Base-by-base conservation (phyloP, 2,329 filamentous ascomycete genomes). In the Colletotrichum sp. region DNA sequence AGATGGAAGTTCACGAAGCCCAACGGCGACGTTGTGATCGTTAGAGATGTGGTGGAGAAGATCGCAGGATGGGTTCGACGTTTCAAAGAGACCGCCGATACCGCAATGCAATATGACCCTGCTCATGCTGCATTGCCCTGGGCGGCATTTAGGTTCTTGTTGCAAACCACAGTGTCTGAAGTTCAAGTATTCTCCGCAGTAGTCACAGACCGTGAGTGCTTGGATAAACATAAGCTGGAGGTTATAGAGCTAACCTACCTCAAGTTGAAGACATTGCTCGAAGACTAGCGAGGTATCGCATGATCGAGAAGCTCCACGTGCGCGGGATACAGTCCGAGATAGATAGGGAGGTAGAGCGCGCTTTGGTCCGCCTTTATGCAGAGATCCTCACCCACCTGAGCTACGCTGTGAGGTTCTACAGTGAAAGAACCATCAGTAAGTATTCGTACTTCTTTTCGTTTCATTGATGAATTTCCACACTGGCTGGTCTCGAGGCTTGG, bases 61-160 rank as follows among this genome's bases (percentile, higher is more conserved):
- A 72, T 78, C 13, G 67, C 78, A 5, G 59, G 34, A 8, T 83
- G 81, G 81, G 26, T 83, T 12, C 66, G 80, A n/a, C 80, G 75
- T 39, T 83, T 83, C 72, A 82, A 81, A 43, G 77, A 77, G 7
- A 70, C 81, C 2, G 82, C 79, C 2, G 80, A 83, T 66, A 65
- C 78, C 10, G 77, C 71, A 13, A 79, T 81, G 7, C 78, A 81
- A 34, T 81, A 79, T 65, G 79, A 83, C 34, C 81, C 81, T 3
- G 74, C 59, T 13, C 79, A 81, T 73, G 80, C 81, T 63, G 75
- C 78, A 18, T 65, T 83, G n/a, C 82, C 81, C 3, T 83, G 82
- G 82, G 82, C 80, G 16, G 79, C 68, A 12, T 75, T 83, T 3
- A 64, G 81, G 43, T 80, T 83, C 57, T n/a, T 83, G 14, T 72